A percentile compares a stretch with the other conserved stretches of the same genome.
Conservation (phyloP, 2,329 filamentous ascomycete genomes). For the Blastomyces percursus region DNA sequence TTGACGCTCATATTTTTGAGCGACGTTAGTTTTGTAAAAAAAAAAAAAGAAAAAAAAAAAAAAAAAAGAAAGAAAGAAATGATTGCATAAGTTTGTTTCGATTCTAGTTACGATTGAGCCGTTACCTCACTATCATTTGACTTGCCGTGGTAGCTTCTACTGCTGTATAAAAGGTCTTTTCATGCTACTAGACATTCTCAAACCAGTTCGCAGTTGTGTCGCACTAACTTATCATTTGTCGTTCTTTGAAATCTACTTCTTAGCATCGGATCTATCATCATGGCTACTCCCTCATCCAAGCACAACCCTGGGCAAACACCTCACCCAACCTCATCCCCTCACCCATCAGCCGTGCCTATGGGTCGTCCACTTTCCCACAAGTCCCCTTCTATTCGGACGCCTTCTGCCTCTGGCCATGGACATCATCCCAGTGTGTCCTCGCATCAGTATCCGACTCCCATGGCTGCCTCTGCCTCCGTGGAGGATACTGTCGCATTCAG, state of each 20-base stretch:
- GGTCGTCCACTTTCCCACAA: constrained; percentile 33
- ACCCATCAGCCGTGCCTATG: constrained; percentile 32
- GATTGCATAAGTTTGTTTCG: neutral
- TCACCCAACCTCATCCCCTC: constrained; percentile 35
- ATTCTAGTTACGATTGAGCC: neutral
- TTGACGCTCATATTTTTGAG: neutral
- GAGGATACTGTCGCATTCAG: constrained; percentile 36
- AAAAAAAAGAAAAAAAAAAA: no score
- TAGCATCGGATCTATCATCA: constrained; percentile 14
- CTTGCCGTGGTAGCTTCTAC: neutral
- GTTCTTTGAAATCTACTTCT: neutral
- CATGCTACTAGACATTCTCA: neutral
- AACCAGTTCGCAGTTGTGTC: neutral
- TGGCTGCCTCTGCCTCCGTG: constrained; percentile 25
- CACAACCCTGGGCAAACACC: constrained; percentile 33
- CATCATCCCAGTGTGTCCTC: constrained; percentile 28
- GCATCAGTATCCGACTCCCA: constrained; percentile 35
- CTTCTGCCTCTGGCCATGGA: constrained; percentile 30
- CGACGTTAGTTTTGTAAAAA: neutral
- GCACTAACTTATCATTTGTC: neutral
- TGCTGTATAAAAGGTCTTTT: neutral
- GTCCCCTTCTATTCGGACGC: constrained; percentile 36
- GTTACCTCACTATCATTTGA: neutral
- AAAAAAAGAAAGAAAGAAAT: neutral
- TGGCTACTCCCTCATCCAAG: constrained; percentile 38